These are phyloP conservation scores for Miamiensis avidus DNA, from an alignment of 169 alveolate genomes.

Conservation along the genomic window DNA sequence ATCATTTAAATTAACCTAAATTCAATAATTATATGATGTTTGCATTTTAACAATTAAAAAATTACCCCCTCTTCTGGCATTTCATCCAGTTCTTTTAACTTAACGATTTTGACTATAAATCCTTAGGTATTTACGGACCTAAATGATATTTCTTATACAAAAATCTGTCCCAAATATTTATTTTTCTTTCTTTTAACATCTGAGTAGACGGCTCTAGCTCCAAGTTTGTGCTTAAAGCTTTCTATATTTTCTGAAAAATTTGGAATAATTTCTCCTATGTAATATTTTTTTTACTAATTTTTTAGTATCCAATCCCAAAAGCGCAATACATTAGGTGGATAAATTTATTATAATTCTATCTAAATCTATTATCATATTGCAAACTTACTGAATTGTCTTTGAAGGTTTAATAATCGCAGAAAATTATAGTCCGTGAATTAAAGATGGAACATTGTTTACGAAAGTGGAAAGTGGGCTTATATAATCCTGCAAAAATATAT, in stretches of 20 bases:
- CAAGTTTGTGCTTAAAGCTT: conserved; percentile 3
- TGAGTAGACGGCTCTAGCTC: neutral
- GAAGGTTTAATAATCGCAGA: neutral
- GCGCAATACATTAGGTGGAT: neutral
- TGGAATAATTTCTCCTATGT: neutral
- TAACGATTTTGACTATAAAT: conserved; percentile 4
- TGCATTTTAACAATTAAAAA: too few relatives aligned
- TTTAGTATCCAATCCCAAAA: conserved; percentile 5
- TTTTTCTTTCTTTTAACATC: conserved; percentile 9
- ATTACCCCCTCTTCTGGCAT: neutral
- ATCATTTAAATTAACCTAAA: neutral
- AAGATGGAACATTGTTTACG: conserved; percentile 24
- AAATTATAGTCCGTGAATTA: conserved; percentile 17
- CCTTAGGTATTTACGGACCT: neutral
- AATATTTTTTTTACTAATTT: conserved; percentile 12
- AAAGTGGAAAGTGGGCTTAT: conserved; percentile 1
- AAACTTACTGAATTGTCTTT: conserved; percentile 10
- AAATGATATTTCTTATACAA: conserved; percentile 1
- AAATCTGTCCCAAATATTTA: neutral
- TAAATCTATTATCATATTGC: neutral
- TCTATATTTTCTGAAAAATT: conserved; percentile 7
- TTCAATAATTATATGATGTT: neutral
- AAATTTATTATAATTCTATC: conserved; percentile 1
- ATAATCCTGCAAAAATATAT: neutral
- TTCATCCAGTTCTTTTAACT: neutral